Base-by-base conservation (phyloP, 148 eudicot genomes). In the Suaeda aralocaspica region DNA sequence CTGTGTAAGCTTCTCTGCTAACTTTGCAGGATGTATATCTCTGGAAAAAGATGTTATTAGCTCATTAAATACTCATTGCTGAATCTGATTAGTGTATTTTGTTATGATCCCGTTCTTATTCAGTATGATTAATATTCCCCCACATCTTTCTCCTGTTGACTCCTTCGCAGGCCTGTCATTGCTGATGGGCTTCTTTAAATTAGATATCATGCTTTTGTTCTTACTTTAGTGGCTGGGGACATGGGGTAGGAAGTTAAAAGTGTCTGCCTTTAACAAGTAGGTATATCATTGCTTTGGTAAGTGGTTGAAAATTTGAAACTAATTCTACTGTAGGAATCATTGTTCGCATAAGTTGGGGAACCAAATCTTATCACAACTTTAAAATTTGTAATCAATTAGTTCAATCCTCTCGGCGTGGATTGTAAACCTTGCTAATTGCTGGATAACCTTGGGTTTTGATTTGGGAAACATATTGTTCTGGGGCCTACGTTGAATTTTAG, bases 1-100 rank as follows among this genome's bases (percentile, higher is more conserved):
- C 33, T 69, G 68, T 74, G 98, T 92, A 81, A 84, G 90, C 51
- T 60, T 30, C 66, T 68, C 22, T 39, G 26, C 16, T 0, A 25
- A 8, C 44, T 42, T 21, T 75, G 71, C 48, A 59, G 77, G 41
- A 29, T n/a, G 25, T 19, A 13, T 39, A 28, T 69, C 41, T 6
- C 31, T 30, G 28, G 30, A 9, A 42, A 42, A 15, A 57, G 4
- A 9, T 31, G 46, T 57, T 28, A 36, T 8, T 36, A 36, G 41
- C 41, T 3, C 8, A 36, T 36, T 36, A 36, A 8, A 8, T 36
- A 8, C 8, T 36, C 41, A 8, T 36, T 36, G 41, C 8, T 36
- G 41, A 59, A 21, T 9, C 18, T 56, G 10, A 30, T 31, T 55
- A 55, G 29, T 31, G 4, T 25, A 55, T 2, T n/a, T 1, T 28